These are phyloP conservation scores for Lipomyces lipofer DNA, from an alignment of 805 yeast genomes.

Conservation along the genomic window DNA sequence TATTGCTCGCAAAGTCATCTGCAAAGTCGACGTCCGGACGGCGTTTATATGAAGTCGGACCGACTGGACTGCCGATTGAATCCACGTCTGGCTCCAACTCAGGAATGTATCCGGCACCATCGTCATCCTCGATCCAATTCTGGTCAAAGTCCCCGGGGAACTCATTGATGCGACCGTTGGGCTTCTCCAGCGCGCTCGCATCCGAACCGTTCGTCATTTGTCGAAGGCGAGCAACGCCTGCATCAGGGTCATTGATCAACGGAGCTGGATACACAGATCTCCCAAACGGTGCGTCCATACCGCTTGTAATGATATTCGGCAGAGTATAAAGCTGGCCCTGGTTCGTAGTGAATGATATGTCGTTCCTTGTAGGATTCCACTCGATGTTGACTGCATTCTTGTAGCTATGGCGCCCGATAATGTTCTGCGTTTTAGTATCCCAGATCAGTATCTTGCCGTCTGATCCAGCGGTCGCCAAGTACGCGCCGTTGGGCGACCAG, in stretches of 20 bases:
- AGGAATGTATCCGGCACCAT: constrained; percentile 43
- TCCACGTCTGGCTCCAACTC: constrained; percentile 17
- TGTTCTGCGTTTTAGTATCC: constrained; percentile 47
- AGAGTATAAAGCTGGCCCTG: constrained; percentile 39
- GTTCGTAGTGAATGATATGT: constrained; percentile 37
- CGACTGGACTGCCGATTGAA: constrained; percentile 1
- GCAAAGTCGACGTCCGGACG: background rate
- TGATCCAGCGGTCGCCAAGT: constrained; percentile 59
- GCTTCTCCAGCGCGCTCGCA: background rate
- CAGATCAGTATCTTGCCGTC: constrained; percentile 57
- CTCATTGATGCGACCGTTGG: constrained; percentile 19
- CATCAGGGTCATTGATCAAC: constrained; percentile 39
- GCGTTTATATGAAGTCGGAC: background rate
- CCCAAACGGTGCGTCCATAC: constrained; percentile 35
- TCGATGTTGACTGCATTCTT: constrained; percentile 43
- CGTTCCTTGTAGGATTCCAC: constrained; percentile 44
- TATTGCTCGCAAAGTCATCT: constrained; percentile 7
- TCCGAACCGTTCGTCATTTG: constrained; percentile 13
- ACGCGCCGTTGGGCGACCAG: constrained; percentile 63
- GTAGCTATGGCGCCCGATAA: constrained; percentile 36
- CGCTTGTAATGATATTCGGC: constrained; percentile 31
- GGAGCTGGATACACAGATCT: constrained; percentile 24
- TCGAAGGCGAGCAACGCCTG: constrained; percentile 32
- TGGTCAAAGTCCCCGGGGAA: constrained; percentile 37
- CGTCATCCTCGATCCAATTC: constrained; percentile 64